Percentiles rank a stretch among this genome's conserved stretches.
These are phyloP conservation scores for Plasmodium yoelii DNA, from an alignment of 169 alveolate species.

Conservation along the genomic window DNA sequence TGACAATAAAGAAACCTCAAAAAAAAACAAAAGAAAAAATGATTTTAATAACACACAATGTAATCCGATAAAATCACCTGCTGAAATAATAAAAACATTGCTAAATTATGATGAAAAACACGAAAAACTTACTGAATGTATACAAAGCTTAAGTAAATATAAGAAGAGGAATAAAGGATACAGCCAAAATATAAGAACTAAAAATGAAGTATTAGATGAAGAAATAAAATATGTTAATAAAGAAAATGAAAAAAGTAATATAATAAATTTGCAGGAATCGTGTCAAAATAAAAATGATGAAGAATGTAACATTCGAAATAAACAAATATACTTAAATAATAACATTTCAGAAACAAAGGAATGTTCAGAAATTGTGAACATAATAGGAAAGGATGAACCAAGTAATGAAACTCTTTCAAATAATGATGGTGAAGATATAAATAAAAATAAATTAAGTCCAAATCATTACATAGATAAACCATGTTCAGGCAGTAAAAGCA, in stretches of 20 bases:
- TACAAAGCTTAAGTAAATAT: constrained; percentile 27
- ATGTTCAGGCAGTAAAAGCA: constrained; percentile 27
- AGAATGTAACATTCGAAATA: background rate
- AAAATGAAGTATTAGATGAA: background rate
- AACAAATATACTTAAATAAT: background rate
- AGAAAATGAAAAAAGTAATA: background rate
- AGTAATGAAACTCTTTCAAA: constrained; percentile 18
- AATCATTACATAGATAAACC: constrained; percentile 25
- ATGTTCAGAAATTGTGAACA: constrained; percentile 12
- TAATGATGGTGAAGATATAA: background rate
- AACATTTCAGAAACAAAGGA: background rate
- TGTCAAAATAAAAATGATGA: background rate
- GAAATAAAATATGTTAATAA: background rate
- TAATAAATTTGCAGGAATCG: background rate
- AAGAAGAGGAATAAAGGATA: background rate
- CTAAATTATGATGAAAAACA: constrained; percentile 39
- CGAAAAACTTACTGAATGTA: constrained; percentile 23
- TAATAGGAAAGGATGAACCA: constrained; percentile 25
- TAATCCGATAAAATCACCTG: constrained; percentile 5
- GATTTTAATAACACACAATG: background rate
- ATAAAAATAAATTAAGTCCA: background rate
- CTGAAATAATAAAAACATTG: constrained; percentile 27
- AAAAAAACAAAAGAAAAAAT: background rate
- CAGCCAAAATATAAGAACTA: background rate
- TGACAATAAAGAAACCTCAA: background rate